Percentiles rank a stretch among this genome's conserved stretches.
Evolutionary conservation across 768 basidiomycete genomes (phyloP).

Genomic region (Pholiota microspora): DNA sequence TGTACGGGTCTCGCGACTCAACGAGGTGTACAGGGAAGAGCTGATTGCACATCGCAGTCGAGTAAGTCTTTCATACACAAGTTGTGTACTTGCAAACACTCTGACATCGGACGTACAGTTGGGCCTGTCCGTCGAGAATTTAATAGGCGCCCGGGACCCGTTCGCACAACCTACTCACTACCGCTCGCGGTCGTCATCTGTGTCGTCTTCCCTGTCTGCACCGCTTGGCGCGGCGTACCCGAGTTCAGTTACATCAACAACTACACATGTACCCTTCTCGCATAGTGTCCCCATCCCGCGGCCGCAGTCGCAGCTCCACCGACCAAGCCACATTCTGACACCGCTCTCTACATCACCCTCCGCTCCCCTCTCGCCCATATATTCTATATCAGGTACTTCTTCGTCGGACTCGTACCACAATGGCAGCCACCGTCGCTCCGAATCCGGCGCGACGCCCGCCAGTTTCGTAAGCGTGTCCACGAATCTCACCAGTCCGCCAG

Average conservation of each 20-base stretch:
- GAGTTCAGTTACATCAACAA: slow-evolving; percentile 23
- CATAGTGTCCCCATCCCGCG: slow-evolving; percentile 77
- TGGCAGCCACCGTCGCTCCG: neutral
- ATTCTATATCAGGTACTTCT: slow-evolving; percentile 38
- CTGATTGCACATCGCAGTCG: slow-evolving; percentile 73
- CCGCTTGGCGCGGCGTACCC: slow-evolving; percentile 21
- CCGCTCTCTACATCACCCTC: slow-evolving; percentile 67
- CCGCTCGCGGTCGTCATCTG: slow-evolving; percentile 43
- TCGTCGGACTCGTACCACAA: slow-evolving; percentile 5
- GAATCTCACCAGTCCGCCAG: slow-evolving; percentile 72
- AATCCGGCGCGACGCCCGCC: slow-evolving; percentile 33
- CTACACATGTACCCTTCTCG: slow-evolving; percentile 7
- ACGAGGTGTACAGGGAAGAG: slow-evolving; percentile 85
- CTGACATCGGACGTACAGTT: slow-evolving; percentile 46
- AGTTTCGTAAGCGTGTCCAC: slow-evolving; percentile 61
- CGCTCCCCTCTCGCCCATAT: slow-evolving; percentile 61
- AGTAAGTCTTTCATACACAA: slow-evolving; percentile 44
- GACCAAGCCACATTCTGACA: slow-evolving; percentile 46
- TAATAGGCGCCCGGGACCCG: slow-evolving; percentile 67
- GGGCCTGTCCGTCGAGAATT: slow-evolving; percentile 73
- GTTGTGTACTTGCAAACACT: slow-evolving; percentile 1
- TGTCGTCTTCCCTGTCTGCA: slow-evolving; percentile 42
- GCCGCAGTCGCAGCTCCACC: slow-evolving; percentile 59
- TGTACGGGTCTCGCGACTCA: slow-evolving; percentile 68
- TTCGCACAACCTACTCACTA: slow-evolving; percentile 71